phyloP scores from a whole-genome alignment of 1,284 basidiomycete genomes.

The Sporisorium exsertum region DNA sequence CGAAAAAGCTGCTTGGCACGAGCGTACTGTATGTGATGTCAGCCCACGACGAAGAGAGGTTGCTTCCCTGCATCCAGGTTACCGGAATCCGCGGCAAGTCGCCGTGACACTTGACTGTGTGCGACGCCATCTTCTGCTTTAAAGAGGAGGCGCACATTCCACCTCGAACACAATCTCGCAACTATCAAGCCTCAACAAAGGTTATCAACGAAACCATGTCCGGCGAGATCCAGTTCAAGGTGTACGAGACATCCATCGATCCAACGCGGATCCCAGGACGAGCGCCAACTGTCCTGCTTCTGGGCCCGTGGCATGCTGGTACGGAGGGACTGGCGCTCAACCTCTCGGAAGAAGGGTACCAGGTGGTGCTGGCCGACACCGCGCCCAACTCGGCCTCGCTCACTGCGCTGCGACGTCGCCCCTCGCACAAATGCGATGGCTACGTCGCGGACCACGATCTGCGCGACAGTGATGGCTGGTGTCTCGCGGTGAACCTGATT shows the following conservation, averaged over 20 bases:
- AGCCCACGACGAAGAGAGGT: no score
- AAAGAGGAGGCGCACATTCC: background rate
- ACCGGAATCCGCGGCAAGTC: conserved; percentile 13
- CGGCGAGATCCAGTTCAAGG: conserved; percentile 9
- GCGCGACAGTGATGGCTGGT: conserved; percentile 26
- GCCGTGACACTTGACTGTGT: background rate
- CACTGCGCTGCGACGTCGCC: conserved; percentile 5
- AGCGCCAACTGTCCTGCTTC: conserved; percentile 23
- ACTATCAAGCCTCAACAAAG: background rate
- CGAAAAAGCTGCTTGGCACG: background rate
- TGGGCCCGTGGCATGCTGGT: conserved; percentile 19
- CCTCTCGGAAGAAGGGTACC: conserved; percentile 42
- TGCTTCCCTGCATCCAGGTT: background rate
- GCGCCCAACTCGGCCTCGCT: conserved; percentile 13
- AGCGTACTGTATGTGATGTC: conserved; percentile 5
- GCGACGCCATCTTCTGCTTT: background rate
- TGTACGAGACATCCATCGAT: conserved; percentile 16
- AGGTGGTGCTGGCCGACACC: conserved; percentile 30
- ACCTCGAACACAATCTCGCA: background rate
- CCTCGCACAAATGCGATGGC: background rate
- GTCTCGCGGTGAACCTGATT: conserved; percentile 16
- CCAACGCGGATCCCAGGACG: conserved; percentile 21
- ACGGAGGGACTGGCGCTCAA: conserved; percentile 29
- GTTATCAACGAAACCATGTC: conserved; percentile 2
- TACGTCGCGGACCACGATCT: conserved; percentile 16